These are phyloP conservation scores for Candida anglica DNA, from an alignment of 805 yeast genomes.

Conservation along the genomic window DNA sequence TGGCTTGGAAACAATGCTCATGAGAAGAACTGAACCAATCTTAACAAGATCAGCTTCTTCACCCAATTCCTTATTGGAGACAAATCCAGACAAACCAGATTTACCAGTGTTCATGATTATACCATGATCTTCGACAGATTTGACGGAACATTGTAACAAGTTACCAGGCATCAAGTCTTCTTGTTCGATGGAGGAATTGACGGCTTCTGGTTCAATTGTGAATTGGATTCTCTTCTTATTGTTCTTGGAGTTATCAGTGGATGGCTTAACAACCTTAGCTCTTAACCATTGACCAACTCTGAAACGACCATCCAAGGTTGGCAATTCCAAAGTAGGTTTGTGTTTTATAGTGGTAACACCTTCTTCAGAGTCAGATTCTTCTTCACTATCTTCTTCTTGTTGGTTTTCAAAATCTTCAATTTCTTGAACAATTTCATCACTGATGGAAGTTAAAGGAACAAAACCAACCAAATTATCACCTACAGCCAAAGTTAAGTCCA, in stretches of 20 bases:
- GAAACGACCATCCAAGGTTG: conserved; percentile 53
- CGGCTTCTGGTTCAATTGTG: conserved; percentile 68
- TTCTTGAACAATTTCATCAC: conserved; percentile 53
- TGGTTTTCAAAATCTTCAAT: conserved; percentile 51
- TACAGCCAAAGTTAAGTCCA: conserved; percentile 66
- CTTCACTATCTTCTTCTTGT: conserved; percentile 34
- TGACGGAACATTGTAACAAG: conserved; percentile 71
- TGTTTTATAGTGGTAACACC: conserved; percentile 21
- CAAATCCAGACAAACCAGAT: conserved; percentile 57
- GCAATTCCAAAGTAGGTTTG: conserved; percentile 41
- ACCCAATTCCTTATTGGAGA: conserved; percentile 65
- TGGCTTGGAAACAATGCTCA: conserved; percentile 47
- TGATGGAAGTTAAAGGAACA: conserved; percentile 69
- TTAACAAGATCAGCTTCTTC: conserved; percentile 31
- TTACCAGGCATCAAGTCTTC: conserved; percentile 65
- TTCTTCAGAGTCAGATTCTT: conserved; percentile 35
- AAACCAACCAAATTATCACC: conserved; percentile 81
- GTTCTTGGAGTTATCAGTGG: conserved; percentile 33
- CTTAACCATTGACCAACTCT: conserved; percentile 80
- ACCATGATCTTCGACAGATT: conserved; percentile 91
- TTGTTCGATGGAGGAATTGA: conserved; percentile 55
- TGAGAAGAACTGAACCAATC: conserved; percentile 69
- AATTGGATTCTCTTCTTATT: conserved; percentile 64
- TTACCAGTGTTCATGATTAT: conserved; percentile 67
- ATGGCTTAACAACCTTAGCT: conserved; percentile 64